Conservation (phyloP, 192 early-diverging fungal genomes). For the Geranomyces michiganensis region DNA sequence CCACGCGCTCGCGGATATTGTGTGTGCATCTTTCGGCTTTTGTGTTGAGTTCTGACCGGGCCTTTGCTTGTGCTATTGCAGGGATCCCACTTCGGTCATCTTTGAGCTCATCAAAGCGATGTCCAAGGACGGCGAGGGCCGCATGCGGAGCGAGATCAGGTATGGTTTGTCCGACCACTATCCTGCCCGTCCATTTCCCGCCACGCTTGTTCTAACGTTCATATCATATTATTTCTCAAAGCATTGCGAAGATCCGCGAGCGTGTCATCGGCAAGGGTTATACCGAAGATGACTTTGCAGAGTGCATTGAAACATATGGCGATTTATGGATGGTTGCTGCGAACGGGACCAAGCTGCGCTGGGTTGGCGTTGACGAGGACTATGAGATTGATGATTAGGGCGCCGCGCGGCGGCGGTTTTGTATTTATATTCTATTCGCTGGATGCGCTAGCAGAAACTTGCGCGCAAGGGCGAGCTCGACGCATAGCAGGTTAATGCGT, state of each 20-base stretch:
- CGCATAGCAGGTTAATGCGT: no score
- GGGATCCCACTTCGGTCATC: conserved; percentile 67
- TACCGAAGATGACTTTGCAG: conserved; percentile 74
- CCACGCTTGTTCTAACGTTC: neutral
- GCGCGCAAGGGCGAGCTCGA: no score
- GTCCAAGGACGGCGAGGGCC: conserved; percentile 59
- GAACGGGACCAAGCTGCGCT: conserved; percentile 26
- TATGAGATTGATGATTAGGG: conserved; percentile 11
- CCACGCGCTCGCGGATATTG: no score
- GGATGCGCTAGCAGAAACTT: no score
- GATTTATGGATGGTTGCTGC: conserved; percentile 63
- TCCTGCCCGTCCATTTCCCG: no score
- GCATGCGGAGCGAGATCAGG: conserved; percentile 51
- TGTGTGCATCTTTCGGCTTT: no score
- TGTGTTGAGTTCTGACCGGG: no score
- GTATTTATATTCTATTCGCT: no score
- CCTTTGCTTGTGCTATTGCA: conserved; percentile 32
- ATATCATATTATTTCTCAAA: conserved; percentile 17
- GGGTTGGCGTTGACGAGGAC: conserved; percentile 17
- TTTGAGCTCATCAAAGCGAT: conserved; percentile 79
- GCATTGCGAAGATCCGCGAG: conserved; percentile 66
- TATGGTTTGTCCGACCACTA: conserved; percentile 47
- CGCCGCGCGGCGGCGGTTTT: no score
- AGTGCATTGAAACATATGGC: conserved; percentile 73
- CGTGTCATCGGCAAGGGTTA: conserved; percentile 77